These are phyloP conservation scores for Sclerotinia borealis DNA, from an alignment of 2,329 filamentous ascomycete species.

Conservation along the genomic window DNA sequence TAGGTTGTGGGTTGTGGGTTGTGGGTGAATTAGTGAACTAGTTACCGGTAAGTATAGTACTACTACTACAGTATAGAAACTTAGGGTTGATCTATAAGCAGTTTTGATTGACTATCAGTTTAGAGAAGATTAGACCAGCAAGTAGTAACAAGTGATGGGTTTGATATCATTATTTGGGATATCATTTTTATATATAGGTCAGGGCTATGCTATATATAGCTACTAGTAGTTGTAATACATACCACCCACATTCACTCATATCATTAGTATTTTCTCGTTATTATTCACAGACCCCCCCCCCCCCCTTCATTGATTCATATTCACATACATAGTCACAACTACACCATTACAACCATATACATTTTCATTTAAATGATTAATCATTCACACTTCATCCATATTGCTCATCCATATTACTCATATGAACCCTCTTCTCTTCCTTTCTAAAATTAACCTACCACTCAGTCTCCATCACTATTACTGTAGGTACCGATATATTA, in stretches of 20 bases:
- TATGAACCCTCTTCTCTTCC: background rate
- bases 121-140: too few relatives aligned
- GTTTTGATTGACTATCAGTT: background rate
- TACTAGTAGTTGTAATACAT: too few relatives aligned
- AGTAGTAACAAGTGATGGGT: too few relatives aligned
- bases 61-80: background rate
- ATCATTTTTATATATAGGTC: background rate
- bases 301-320: background rate
- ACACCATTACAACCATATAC: background rate
- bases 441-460: background rate
- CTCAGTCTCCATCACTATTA: background rate
- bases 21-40: too few relatives aligned
- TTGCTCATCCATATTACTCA: background rate
- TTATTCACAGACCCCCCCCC: background rate
- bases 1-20: too few relatives aligned
- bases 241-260: too few relatives aligned
- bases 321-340: fast-evolving
- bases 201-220: background rate
- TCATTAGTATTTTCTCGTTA: background rate
- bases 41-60: too few relatives aligned
- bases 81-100: background rate
- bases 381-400: background rate
- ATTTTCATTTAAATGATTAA: too few relatives aligned
- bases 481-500: background rate
- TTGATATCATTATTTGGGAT: background rate